Evolutionary conservation across 768 basidiomycete genomes (phyloP).

Genomic region (Mycena polygramma): DNA sequence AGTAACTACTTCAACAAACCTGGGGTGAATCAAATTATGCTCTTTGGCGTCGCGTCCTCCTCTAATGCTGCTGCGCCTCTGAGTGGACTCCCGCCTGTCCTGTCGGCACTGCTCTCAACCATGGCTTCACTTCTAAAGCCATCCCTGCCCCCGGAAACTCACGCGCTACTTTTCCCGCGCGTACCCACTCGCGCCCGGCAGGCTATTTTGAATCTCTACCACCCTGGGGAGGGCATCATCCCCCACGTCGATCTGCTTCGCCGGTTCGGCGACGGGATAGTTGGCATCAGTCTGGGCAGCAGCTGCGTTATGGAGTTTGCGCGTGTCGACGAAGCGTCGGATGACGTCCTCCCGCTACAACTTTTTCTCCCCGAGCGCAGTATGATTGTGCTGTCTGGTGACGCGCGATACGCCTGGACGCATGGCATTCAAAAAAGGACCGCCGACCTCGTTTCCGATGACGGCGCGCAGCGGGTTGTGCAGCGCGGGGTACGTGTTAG

Average conservation of each 20-base stretch:
- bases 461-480: slow-evolving; percentile 51
- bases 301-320: slow-evolving; percentile 85
- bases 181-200: slow-evolving; percentile 71
- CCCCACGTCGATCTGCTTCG: slow-evolving; percentile 89
- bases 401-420: slow-evolving; percentile 88
- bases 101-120: slow-evolving; percentile 64
- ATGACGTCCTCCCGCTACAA: slow-evolving; percentile 7
- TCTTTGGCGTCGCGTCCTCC: slow-evolving; percentile 66
- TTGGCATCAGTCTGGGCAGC: slow-evolving; percentile 87
- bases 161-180: slow-evolving; percentile 73
- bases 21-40: slow-evolving; percentile 85
- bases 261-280: slow-evolving; percentile 90
- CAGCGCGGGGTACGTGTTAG: slow-evolving; percentile 66
- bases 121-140: slow-evolving; percentile 65
- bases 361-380: slow-evolving; percentile 84
- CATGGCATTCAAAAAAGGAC: slow-evolving; percentile 84
- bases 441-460: slow-evolving; percentile 67
- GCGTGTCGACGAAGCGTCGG: slow-evolving; percentile 43
- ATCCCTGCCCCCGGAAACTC: slow-evolving; percentile 61
- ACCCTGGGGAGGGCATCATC: slow-evolving; percentile 89
- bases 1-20: slow-evolving; percentile 65
- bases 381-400: slow-evolving; percentile 81
- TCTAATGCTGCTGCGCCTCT: slow-evolving; percentile 34
- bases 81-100: slow-evolving; percentile 67
- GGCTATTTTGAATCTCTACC: slow-evolving; percentile 91